Evolutionary conservation across 2,329 filamentous ascomycete genomes (phyloP).

Genomic region (Pestalotiopsis sp.): DNA sequence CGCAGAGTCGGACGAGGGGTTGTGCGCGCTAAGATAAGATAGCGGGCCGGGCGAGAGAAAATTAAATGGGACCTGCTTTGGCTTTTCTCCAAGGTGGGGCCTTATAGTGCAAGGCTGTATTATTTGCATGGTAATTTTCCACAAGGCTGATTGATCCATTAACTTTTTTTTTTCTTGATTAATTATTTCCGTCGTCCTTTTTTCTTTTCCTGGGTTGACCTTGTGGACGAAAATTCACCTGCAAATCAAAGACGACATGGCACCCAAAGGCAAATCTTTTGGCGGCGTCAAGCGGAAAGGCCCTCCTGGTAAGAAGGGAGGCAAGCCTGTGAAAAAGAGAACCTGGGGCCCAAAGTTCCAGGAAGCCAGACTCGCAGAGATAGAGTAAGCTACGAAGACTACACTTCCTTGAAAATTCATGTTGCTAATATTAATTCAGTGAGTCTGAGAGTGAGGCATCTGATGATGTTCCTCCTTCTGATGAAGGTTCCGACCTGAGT

Average conservation of each 20-base stretch:
- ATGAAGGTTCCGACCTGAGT: conserved; percentile 44
- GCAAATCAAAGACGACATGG: conserved; percentile 6
- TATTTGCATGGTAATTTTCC: neutral
- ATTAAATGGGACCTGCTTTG: neutral
- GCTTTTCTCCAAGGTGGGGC: neutral
- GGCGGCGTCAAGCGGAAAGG: conserved; percentile 18
- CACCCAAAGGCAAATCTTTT: conserved; percentile 16
- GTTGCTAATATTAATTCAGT: conserved; percentile 19
- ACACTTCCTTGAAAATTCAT: neutral
- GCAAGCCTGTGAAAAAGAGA: conserved; percentile 26
- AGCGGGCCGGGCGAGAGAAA: conserved; percentile 25
- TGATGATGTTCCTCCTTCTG: conserved; percentile 43
- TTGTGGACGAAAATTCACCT: neutral
- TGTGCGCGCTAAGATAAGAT: conserved; percentile 60
- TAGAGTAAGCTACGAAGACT: conserved; percentile 37
- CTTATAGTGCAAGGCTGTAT: conserved; percentile 5
- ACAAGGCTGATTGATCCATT: conserved; percentile 7
- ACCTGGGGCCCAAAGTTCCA: conserved; percentile 45
- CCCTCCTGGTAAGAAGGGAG: conserved; percentile 23
- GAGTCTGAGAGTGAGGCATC: conserved; percentile 34
- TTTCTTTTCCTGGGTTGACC: neutral
- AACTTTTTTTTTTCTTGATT: neutral
- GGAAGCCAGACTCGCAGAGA: conserved; percentile 47
- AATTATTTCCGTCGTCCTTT: neutral
- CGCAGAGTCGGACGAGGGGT: conserved; percentile 45